Conservation (phyloP, 352 stramenopile species). For the Globisporangium echinulatum region DNA sequence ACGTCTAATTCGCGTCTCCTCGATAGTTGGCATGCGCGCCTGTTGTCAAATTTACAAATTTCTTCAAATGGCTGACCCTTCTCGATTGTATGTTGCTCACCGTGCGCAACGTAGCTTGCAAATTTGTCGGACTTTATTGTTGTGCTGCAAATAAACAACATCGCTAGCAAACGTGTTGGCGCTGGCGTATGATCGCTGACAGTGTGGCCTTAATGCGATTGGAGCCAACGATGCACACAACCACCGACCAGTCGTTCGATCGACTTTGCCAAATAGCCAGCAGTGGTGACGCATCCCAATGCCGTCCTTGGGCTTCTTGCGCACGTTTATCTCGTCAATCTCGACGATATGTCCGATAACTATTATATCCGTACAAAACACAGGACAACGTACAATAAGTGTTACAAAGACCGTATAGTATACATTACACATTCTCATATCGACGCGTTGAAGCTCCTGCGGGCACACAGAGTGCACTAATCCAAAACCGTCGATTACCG, state of each 20-base stretch:
- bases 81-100: neutral
- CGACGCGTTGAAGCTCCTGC: too few relatives aligned
- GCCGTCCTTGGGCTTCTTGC: too few relatives aligned
- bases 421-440: too few relatives aligned
- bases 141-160: neutral
- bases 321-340: neutral
- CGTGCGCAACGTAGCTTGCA: neutral
- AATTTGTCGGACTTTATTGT: neutral
- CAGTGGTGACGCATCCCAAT: neutral
- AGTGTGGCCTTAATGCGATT: conserved; percentile 16
- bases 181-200: neutral
- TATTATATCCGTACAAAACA: neutral
- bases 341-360: neutral
- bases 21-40: neutral
- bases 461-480: too few relatives aligned
- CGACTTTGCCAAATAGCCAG: conserved; percentile 43
- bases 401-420: too few relatives aligned
- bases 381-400: neutral
- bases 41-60: too few relatives aligned
- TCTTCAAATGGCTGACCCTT: conserved; percentile 27
- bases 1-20: neutral
- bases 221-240: conserved; percentile 34
- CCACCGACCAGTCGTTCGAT: conserved; percentile 29
- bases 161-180: neutral
- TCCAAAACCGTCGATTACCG: too few relatives aligned